phyloP scores from a whole-genome alignment of 2,329 filamentous ascomycete genomes.

The Beauveria sp. region DNA sequence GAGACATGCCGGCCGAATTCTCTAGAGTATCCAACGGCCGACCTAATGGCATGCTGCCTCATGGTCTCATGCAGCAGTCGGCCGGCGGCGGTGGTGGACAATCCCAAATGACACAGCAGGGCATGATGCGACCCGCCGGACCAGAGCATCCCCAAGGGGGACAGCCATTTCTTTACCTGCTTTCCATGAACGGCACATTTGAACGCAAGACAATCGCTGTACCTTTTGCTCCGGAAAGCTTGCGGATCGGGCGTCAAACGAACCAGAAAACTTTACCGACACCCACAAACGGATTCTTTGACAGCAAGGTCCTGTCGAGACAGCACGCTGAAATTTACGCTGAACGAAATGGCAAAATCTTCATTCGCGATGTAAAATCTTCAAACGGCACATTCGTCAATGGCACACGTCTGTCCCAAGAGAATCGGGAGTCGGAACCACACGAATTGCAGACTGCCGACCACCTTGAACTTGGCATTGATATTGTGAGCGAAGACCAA shows the following conservation, averaged over 20 bases:
- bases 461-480: slow-evolving; percentile 89
- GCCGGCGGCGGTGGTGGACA: slow-evolving; percentile 20
- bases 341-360: slow-evolving; percentile 76
- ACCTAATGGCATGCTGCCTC: slow-evolving; percentile 32
- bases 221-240: slow-evolving; percentile 85
- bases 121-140: slow-evolving; percentile 53
- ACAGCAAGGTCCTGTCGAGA: slow-evolving; percentile 93
- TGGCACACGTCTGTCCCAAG: slow-evolving; percentile 76
- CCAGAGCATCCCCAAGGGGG: slow-evolving; percentile 53
- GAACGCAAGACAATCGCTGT: slow-evolving; percentile 94
- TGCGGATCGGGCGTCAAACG: slow-evolving; percentile 91
- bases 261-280: slow-evolving; percentile 95
- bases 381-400: slow-evolving; percentile 99
- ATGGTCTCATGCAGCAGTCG: slow-evolving; percentile 25
- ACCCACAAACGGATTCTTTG: slow-evolving; percentile 87
- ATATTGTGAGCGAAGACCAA: slow-evolving; percentile 97
- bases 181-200: slow-evolving; percentile 92
- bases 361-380: slow-evolving; percentile 94
- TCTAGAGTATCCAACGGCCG: slow-evolving; percentile 36
- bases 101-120: slow-evolving; percentile 34
- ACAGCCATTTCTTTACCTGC: slow-evolving; percentile 73
- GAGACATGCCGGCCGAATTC: slow-evolving; percentile 40
- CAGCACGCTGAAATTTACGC: slow-evolving; percentile 97
- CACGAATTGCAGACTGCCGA: slow-evolving; percentile 89
- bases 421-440: slow-evolving; percentile 93